Conservation (phyloP, 2,329 filamentous ascomycete genomes). For the Emergomyces africanus region DNA sequence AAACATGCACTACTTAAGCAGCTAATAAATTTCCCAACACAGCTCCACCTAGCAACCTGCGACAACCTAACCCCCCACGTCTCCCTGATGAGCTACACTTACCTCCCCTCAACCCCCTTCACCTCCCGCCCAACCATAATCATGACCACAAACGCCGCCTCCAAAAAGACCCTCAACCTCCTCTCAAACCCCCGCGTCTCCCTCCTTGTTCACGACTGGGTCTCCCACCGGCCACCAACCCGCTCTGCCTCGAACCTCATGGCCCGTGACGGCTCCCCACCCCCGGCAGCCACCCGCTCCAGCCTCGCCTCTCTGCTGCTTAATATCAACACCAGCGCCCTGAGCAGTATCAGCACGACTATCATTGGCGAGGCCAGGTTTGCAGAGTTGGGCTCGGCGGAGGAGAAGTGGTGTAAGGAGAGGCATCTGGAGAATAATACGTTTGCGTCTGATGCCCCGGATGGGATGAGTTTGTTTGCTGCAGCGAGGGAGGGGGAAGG, state of each 20-base stretch:
- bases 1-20: no score
- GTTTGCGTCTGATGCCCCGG: constrained; percentile 46
- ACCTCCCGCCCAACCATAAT: constrained; percentile 77
- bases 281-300: constrained; percentile 50
- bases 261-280: constrained; percentile 48
- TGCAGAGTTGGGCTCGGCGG: constrained; percentile 58
- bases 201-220: constrained; percentile 96
- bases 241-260: constrained; percentile 42
- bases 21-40: constrained; percentile 5
- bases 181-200: constrained; percentile 75
- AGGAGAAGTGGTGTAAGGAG: constrained; percentile 73
- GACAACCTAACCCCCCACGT: constrained; percentile 74
- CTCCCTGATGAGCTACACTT: constrained; percentile 98
- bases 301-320: constrained; percentile 72
- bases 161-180: constrained; percentile 62
- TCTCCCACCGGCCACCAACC: constrained; percentile 78
- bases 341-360: constrained; percentile 81
- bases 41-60: constrained; percentile 94
- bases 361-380: constrained; percentile 81
- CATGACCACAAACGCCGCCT: constrained; percentile 75
- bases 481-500: constrained; percentile 13
- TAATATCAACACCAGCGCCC: constrained; percentile 78
- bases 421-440: constrained; percentile 87
- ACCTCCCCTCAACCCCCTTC: constrained; percentile 67
- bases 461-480: constrained; percentile 36